Conservation (phyloP, 805 yeast species). For the Metschnikowia borealis region DNA sequence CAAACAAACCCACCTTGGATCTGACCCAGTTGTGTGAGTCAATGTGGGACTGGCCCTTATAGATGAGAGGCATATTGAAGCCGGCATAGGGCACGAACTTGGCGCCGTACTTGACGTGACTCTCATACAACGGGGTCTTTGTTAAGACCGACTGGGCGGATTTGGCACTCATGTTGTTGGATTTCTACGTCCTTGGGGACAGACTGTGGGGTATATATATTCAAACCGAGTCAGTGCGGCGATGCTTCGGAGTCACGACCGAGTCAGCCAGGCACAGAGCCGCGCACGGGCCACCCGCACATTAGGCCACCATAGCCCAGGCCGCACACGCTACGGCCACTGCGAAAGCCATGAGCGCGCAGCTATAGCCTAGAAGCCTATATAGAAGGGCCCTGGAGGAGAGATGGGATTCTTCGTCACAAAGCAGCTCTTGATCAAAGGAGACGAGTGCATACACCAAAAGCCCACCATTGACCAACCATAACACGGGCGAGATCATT, state of each 20-base stretch:
- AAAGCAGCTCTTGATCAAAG: conserved; percentile 6
- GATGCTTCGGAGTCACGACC: not conserved
- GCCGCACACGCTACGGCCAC: conserved; percentile 3
- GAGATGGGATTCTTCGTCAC: not conserved
- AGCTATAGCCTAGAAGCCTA: conserved; percentile 3
- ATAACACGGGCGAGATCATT: conserved; percentile 10
- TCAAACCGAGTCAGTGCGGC: conserved; percentile 1
- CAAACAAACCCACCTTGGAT: conserved; percentile 81
- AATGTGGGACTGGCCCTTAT: conserved; percentile 78
- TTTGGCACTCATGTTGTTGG: not conserved
- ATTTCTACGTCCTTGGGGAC: not conserved
- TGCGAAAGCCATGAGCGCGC: conserved; percentile 3
- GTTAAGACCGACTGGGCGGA: conserved; percentile 24
- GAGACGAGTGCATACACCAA: conserved; percentile 5
- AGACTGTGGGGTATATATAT: not conserved
- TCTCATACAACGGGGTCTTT: conserved; percentile 76
- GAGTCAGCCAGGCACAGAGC: not conserved
- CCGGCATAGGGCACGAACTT: conserved; percentile 97
- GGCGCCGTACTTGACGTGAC: conserved; percentile 76
- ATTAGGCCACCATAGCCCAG: not conserved
- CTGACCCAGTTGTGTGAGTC: conserved; percentile 97
- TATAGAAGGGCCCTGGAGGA: not conserved
- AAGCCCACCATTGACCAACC: conserved; percentile 7
- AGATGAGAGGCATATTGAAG: conserved; percentile 90
- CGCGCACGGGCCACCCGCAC: not conserved